A percentile compares a stretch with the other conserved stretches of the same genome.
Evolutionary conservation across 352 stramenopile genomes (phyloP).

Genomic region (Globisporangium nodosum): DNA sequence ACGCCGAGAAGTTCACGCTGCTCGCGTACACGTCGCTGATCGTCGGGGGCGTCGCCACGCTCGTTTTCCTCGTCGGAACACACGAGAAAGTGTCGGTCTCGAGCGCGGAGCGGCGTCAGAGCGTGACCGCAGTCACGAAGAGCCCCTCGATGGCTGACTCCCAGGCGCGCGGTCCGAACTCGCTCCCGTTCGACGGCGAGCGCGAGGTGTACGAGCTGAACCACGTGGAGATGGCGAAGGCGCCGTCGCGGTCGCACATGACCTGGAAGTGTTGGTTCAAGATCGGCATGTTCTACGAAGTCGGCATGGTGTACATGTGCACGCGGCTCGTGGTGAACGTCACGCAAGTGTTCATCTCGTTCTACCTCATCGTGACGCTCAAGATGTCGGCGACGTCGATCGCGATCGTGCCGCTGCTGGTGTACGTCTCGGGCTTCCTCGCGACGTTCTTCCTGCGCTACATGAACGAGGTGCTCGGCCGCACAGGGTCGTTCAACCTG

Average conservation of each 20-base stretch:
- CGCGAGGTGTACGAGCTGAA: constrained; percentile 27
- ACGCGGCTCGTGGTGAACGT: constrained; percentile 82
- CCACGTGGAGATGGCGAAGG: neutral
- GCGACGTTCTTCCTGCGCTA: constrained; percentile 73
- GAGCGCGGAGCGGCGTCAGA: constrained; percentile 19
- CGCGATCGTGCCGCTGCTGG: constrained; percentile 75
- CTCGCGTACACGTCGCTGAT: constrained; percentile 67
- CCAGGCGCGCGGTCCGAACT: constrained; percentile 31
- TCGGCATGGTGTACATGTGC: constrained; percentile 86
- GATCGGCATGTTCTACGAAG: constrained; percentile 81
- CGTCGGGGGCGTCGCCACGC: constrained; percentile 51
- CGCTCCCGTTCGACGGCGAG: constrained; percentile 47
- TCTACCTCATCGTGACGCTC: constrained; percentile 82
- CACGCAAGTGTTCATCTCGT: constrained; percentile 85
- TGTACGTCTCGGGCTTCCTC: constrained; percentile 81
- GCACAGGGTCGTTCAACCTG: constrained; percentile 61
- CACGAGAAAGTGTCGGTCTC: constrained; percentile 42
- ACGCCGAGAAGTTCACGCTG: constrained; percentile 72
- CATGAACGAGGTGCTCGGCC: constrained; percentile 66
- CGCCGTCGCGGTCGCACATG: constrained; percentile 31
- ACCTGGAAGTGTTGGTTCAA: constrained; percentile 76
- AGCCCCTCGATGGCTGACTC: constrained; percentile 57
- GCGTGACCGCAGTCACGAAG: constrained; percentile 19
- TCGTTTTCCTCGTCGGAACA: constrained; percentile 65
- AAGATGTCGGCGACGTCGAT: constrained; percentile 83